phyloP scores from a whole-genome alignment of 129 eudicot genomes.

The Solidago caesia region DNA sequence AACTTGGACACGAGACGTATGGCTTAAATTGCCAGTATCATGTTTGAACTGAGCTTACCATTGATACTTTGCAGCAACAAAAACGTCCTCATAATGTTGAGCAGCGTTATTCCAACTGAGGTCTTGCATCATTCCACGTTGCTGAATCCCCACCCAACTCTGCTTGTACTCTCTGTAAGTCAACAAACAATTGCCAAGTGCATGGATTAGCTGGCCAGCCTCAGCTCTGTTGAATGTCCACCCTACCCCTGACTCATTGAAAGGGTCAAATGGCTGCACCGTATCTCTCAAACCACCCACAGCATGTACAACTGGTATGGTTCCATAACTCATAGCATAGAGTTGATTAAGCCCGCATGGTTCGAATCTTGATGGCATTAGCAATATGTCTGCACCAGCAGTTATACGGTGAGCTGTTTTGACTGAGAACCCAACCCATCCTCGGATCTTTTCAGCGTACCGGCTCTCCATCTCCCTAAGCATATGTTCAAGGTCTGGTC shows the following conservation, averaged over 20 bases:
- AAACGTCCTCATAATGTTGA: constrained; percentile 70
- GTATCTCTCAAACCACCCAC: constrained; percentile 96
- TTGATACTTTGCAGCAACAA: constrained; percentile 85
- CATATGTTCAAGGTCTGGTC: constrained; percentile 79
- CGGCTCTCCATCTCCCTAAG: constrained; percentile 70
- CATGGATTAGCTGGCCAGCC: constrained; percentile 54
- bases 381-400: constrained; percentile 80
- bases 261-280: constrained; percentile 82
- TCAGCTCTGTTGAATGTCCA: constrained; percentile 93
- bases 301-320: constrained; percentile 91
- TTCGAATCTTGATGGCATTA: constrained; percentile 95
- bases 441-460: constrained; percentile 56
- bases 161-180: constrained; percentile 71
- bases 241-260: constrained; percentile 70
- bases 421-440: constrained; percentile 93
- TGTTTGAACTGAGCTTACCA: constrained; percentile 45
- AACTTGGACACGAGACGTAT: not conserved
- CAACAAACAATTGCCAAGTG: constrained; percentile 75
- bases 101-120: constrained; percentile 91
- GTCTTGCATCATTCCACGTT: constrained; percentile 81
- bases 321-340: constrained; percentile 86
- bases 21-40: not conserved
- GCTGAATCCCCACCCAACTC: constrained; percentile 90
- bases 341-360: constrained; percentile 97
- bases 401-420: constrained; percentile 85